Base-by-base conservation (phyloP, 352 stramenopile species). In the Pythium myriotylum region DNA sequence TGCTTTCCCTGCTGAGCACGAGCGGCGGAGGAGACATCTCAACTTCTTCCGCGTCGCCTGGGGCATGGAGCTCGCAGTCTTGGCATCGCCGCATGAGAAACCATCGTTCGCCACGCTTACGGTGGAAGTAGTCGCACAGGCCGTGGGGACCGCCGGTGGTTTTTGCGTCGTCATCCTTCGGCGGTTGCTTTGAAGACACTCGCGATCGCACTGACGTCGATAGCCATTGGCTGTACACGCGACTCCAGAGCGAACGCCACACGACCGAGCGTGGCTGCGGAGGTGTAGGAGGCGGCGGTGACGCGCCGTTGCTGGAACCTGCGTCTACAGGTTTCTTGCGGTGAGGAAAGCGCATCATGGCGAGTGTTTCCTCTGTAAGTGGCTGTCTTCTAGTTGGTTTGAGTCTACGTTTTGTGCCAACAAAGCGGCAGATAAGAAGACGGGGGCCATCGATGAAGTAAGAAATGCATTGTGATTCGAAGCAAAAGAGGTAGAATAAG, bases 211-310 rank as follows among this genome's bases (percentile, higher is more conserved):
- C 7, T 3, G 56, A 35, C 19, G 57, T 10, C 22, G 48, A 20
- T 8, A 49, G 10, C 50, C 50, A 60, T 3, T 42, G 59, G 8
- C 22, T 24, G 41, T 49, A 50, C 24, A 66, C 51, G 26, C 59
- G 59, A 19, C 29, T 52, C 59, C 59, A 66, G 20, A 66, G 26
- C 47, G 59, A 66, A 12, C 59, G 59, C 59, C 59, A 66, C 13
- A 14, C 49, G 1, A 24, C 47, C 1, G 41, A 16, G 4, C 46
- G 22, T 10, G 35, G 17, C 2, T 19, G 46, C 5, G 47, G 47
- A 12, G 37, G 43, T 35, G 47, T 26, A 24, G 47, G 24, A 12
- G 9, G n/a, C 27, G 29, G 5, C 40, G 16, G 29, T n/a, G 16
- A 27, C 29, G 47, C 16, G 12, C 26, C 40, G 12, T 19, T 41